phyloP scores from a whole-genome alignment of 2,329 filamentous ascomycete species.

The Alternaria metachromatica region DNA sequence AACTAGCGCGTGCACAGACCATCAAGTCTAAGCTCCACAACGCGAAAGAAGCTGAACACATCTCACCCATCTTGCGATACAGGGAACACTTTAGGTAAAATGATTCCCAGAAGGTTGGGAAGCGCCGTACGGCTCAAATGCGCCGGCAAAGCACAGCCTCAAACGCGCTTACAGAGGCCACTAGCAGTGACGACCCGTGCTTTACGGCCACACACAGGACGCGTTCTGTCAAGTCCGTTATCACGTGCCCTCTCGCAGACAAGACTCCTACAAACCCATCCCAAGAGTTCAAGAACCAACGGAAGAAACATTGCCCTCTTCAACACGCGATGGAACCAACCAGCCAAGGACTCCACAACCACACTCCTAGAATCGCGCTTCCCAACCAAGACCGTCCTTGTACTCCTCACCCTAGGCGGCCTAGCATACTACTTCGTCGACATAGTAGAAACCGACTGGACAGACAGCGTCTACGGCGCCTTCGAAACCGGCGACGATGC shows the following conservation, averaged over 20 bases:
- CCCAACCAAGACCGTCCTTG: conserved; percentile 41
- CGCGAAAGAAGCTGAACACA: conserved; percentile 2
- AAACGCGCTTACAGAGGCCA: conserved; percentile 3
- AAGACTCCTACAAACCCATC: not conserved
- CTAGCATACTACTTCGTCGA: conserved; percentile 35
- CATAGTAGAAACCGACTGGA: conserved; percentile 26
- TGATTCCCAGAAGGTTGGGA: conserved; percentile 20
- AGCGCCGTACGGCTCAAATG: conserved; percentile 2
- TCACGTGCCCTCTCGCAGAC: conserved; percentile 26
- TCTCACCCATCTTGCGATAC: not conserved
- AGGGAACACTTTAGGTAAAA: not conserved
- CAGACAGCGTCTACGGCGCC: conserved; percentile 24
- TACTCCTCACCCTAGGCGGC: conserved; percentile 29
- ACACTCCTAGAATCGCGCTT: conserved; percentile 35
- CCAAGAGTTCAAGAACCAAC: not conserved
- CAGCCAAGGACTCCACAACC: not conserved
- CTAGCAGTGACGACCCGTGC: conserved; percentile 11
- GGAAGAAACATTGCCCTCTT: not conserved
- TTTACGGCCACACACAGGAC: conserved; percentile 21
- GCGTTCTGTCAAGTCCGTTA: conserved; percentile 11
- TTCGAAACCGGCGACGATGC: conserved; percentile 19
- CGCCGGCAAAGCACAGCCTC: conserved; percentile 1
- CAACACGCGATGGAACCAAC: not conserved
- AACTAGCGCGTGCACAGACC: conserved; percentile 10
- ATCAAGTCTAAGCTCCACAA: not conserved